Conservation (phyloP, 2,329 filamentous ascomycete genomes). For the Fusarium vanettenii region DNA sequence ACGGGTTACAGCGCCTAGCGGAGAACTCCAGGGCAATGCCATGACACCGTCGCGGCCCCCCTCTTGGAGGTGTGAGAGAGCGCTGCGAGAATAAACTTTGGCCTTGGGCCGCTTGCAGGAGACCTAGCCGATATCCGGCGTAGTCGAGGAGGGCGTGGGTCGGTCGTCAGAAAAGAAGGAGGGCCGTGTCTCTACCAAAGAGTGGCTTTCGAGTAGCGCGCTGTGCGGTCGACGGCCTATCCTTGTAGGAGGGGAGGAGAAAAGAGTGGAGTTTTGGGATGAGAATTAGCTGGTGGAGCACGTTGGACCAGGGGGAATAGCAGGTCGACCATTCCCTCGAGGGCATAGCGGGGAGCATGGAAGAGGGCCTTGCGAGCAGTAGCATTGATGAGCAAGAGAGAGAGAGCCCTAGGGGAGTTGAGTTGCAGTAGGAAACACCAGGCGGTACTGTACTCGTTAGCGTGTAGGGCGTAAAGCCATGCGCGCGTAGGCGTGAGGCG, state of each 20-base stretch:
- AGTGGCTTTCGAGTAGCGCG: background rate
- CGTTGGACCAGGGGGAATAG: constrained; percentile 31
- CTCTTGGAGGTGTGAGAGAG: background rate
- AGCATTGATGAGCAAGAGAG: background rate
- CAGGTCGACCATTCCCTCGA: background rate
- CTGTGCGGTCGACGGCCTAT: background rate
- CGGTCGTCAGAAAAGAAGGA: background rate
- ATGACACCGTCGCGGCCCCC: constrained; percentile 16
- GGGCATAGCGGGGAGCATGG: background rate
- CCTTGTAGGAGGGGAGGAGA: background rate
- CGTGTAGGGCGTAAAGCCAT: constrained; percentile 8
- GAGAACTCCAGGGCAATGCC: constrained; percentile 19
- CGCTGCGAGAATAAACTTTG: constrained; percentile 41
- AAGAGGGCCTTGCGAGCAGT: background rate
- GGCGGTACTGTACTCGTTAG: background rate
- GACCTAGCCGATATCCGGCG: constrained; percentile 42
- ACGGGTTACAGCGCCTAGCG: constrained; percentile 2
- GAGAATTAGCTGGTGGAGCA: constrained; percentile 27
- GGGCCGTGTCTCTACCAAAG: constrained; percentile 6
- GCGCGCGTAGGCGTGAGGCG: background rate
- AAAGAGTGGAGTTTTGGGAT: constrained; percentile 1
- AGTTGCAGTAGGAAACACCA: constrained; percentile 6
- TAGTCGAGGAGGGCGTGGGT: constrained; percentile 18
- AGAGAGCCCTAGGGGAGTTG: background rate
- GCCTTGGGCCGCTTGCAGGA: constrained; percentile 27